A percentile compares a stretch with the other conserved stretches of the same genome.
These are phyloP conservation scores for Tetrapisispora fleetii DNA, from an alignment of 805 yeast species.

Conservation along the genomic window DNA sequence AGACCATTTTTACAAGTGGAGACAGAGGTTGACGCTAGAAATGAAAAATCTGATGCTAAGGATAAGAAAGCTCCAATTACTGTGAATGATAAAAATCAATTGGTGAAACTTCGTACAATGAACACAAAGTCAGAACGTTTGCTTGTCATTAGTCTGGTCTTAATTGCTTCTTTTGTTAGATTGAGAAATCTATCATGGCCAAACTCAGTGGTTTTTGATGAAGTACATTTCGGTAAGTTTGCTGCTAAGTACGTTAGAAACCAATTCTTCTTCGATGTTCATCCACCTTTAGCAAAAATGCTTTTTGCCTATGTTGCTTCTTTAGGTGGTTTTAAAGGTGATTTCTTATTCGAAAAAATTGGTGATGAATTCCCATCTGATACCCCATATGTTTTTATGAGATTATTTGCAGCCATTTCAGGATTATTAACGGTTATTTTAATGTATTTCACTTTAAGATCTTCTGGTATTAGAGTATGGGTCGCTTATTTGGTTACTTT, in stretches of 20 bases:
- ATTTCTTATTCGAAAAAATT: slow-evolving; percentile 53
- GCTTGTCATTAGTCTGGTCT: slow-evolving; percentile 34
- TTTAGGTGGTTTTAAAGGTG: slow-evolving; percentile 61
- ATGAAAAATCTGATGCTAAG: background rate
- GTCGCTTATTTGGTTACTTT: slow-evolving; percentile 49
- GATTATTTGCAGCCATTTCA: slow-evolving; percentile 56
- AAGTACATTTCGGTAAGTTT: slow-evolving; percentile 88
- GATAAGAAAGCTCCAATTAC: background rate
- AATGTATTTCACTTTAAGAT: slow-evolving; percentile 56
- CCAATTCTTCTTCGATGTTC: slow-evolving; percentile 56
- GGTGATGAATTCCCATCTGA: slow-evolving; percentile 50
- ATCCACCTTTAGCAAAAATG: slow-evolving; percentile 72
- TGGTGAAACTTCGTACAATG: slow-evolving; percentile 32
- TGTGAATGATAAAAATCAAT: background rate
- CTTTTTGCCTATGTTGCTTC: slow-evolving; percentile 59
- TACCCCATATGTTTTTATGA: slow-evolving; percentile 56
- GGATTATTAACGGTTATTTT: slow-evolving; percentile 61
- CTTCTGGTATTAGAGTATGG: slow-evolving; percentile 62
- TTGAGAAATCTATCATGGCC: slow-evolving; percentile 55
- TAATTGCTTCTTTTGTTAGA: slow-evolving; percentile 49
- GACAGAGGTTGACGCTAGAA: slow-evolving; percentile 31
- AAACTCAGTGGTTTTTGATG: slow-evolving; percentile 78
- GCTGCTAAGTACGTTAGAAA: slow-evolving; percentile 70
- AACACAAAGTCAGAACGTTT: slow-evolving; percentile 32
- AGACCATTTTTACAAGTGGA: slow-evolving; percentile 48